Evolutionary conservation across 2,329 filamentous ascomycete genomes (phyloP), one percentile per base, ranked within the genome.

Genomic region (Fusarium goolgardi): DNA sequence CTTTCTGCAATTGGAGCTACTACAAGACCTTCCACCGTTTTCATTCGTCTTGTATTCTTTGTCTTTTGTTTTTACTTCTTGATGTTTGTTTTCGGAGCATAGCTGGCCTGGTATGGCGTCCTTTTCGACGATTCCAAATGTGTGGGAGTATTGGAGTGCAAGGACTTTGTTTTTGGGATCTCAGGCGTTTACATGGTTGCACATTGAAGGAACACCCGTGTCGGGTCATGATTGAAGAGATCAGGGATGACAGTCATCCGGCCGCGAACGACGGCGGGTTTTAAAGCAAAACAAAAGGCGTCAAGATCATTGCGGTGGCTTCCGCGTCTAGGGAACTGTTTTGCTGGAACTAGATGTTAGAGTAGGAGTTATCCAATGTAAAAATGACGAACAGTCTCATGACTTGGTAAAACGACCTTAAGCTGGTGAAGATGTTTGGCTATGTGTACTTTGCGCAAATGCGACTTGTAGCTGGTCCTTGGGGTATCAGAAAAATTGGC

Each of bases 71-170:
- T 53, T 65, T 32, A 55, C 54, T 27, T 55, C 65, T 44, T 35
- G 31, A 46, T 52, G 62, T 37, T 45, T 55, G 59, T 63, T 62
- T 51, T 55, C 43, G 57, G 63, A 70, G 50, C 50, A 71, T 70
- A 56, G 54, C 51, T 52, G 70, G 59, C 57, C 52, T 29, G 60
- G 47, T 49, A 60, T 57, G 65, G 63, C 67, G 50, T 56, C 43
- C 27, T 59, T 60, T 54, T 66, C 66, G 55, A 50, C 32, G 32
- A 53, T 56, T 61, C 45, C 31, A 46, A 59, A 52, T 55, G 51
- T 65, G 55, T 64, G 61, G 69, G 69, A 65, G 68, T 73, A 70
- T 60, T 55, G 73, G 71, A 61, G 73, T 54, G 59, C 63, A 44
- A 60, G 70, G 55, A 27, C 61, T 65, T 63, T 53, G 45, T 46